Evolutionary conservation across 768 basidiomycete species (phyloP).

Genomic region (Hygrocybe coccinea): DNA sequence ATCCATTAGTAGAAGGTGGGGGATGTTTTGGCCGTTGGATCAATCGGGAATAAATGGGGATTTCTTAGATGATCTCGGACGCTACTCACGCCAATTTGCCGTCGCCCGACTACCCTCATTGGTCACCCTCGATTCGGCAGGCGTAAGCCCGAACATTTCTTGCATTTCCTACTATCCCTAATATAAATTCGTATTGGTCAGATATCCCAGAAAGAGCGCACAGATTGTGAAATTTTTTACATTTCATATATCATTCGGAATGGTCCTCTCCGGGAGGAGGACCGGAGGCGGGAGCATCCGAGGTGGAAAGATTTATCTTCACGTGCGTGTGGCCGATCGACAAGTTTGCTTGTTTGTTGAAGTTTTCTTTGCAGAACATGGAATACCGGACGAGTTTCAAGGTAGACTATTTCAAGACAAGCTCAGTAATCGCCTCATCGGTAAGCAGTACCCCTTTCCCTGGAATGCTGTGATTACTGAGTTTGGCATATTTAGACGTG

Average conservation of each 20-base stretch:
- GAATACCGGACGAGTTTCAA: conserved; percentile 40
- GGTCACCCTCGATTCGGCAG: conserved; percentile 55
- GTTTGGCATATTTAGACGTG: conserved; percentile 15
- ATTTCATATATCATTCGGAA: conserved; percentile 57
- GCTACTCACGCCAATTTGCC: conserved; percentile 51
- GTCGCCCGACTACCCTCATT: conserved; percentile 69
- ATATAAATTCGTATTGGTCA: conserved; percentile 26
- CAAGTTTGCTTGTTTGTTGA: conserved; percentile 2
- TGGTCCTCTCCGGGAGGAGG: conserved; percentile 39
- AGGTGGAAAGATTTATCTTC: conserved; percentile 59
- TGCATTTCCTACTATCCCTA: background rate
- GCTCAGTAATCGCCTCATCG: conserved; percentile 56
- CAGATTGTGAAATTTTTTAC: conserved; percentile 82
- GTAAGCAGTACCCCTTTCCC: conserved; percentile 33
- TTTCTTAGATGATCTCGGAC: conserved; percentile 33
- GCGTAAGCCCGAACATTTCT: conserved; percentile 37
- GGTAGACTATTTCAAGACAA: conserved; percentile 39
- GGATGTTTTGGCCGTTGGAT: background rate
- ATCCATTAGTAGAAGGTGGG: conserved; percentile 46
- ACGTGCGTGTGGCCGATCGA: conserved; percentile 42
- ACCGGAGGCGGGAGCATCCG: conserved; percentile 49
- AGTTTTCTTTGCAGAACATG: conserved; percentile 45
- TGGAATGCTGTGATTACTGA: background rate
- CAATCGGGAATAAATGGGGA: background rate
- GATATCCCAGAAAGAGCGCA: conserved; percentile 66